phyloP scores from a whole-genome alignment of 2,329 filamentous ascomycete species.

The Cercospora zeina region DNA sequence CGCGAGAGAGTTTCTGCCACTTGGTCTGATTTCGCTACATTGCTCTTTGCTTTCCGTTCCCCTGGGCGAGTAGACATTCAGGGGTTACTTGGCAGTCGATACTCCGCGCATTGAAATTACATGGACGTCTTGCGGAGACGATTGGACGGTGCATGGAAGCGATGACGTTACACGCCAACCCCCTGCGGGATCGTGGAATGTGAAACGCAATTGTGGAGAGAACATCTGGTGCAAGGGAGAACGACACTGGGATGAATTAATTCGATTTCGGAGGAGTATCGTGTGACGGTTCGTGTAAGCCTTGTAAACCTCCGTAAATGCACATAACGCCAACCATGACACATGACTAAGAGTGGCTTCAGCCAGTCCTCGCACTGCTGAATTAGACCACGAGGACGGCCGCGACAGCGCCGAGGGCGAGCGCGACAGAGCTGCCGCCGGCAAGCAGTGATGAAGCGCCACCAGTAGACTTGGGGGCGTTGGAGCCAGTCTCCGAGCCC shows the following conservation, averaged over 20 bases:
- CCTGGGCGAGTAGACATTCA: no score
- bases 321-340: conserved; percentile 5
- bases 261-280: neutral
- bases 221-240: neutral
- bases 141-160: neutral
- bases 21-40: neutral
- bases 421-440: conserved; percentile 43
- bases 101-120: neutral
- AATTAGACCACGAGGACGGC: conserved; percentile 40
- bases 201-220: neutral
- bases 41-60: no score
- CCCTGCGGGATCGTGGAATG: neutral
- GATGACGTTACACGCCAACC: neutral
- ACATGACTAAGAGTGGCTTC: neutral
- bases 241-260: neutral
- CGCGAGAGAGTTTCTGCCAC: neutral
- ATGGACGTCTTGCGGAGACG: neutral
- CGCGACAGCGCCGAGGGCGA: conserved; percentile 46
- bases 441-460: conserved; percentile 24
- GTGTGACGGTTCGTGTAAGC: conserved; percentile 6
- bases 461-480: conserved; percentile 20
- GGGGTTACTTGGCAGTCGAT: neutral
- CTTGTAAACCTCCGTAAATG: neutral
- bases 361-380: conserved; percentile 1
- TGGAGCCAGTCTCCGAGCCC: conserved; percentile 18